A percentile compares a stretch with the other conserved stretches of the same genome.
These are phyloP conservation scores for Fusarium sp. DNA, from an alignment of 2,329 filamentous ascomycete species.

Conservation along the genomic window DNA sequence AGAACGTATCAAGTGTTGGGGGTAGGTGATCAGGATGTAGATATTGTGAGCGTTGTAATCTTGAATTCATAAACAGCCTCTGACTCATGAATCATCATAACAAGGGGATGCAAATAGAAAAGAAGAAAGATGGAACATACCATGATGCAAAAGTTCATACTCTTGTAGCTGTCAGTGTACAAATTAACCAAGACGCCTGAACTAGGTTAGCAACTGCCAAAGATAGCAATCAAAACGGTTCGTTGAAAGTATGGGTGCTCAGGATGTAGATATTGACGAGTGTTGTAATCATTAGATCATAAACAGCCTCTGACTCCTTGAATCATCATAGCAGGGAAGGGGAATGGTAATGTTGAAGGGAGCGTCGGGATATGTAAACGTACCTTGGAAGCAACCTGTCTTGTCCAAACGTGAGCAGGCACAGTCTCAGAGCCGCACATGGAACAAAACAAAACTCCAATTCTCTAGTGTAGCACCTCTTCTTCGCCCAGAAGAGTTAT, in stretches of 20 bases:
- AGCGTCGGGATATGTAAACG: constrained; percentile 19
- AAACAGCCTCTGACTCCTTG: constrained; percentile 60
- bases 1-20: background rate
- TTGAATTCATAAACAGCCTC: constrained; percentile 60
- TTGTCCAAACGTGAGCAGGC: constrained; percentile 33
- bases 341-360: background rate
- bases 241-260: constrained; percentile 11
- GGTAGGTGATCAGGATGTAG: constrained; percentile 32
- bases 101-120: background rate
- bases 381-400: constrained; percentile 40
- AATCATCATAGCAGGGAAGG: constrained; percentile 51
- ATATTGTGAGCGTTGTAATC: constrained; percentile 51
- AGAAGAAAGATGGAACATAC: constrained; percentile 33
- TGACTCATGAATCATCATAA: constrained; percentile 57
- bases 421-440: constrained; percentile 43
- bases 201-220: constrained; percentile 9
- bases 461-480: constrained; percentile 56
- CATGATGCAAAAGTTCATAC: constrained; percentile 13
- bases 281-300: constrained; percentile 54
- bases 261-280: constrained; percentile 46
- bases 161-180: background rate
- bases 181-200: background rate
- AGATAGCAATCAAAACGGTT: background rate
- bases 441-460: constrained; percentile 53
- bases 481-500: constrained; percentile 52